Evolutionary conservation across 805 yeast genomes (phyloP), one percentile per base, ranked within the genome.

Genomic region (Zygoascus tannicola): DNA sequence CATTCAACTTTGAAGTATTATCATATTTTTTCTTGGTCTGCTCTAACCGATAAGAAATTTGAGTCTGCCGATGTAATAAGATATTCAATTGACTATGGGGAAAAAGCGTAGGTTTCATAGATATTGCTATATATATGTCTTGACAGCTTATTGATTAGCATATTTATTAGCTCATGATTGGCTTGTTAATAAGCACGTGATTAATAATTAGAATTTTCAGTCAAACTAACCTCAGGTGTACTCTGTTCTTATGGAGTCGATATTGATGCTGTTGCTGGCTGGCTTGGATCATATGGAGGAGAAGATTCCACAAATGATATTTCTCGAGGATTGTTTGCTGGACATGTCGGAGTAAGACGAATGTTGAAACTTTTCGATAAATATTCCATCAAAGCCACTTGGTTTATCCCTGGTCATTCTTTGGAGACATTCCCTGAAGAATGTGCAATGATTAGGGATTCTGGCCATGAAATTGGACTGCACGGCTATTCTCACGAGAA

Each of bases 401-500:
- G 66, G 66, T 64, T 64, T 40, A 56, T 59, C 43, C 68, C 68
- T 7, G 68, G 66, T 20, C 68, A 64, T 46, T 62, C 67, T 10
- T 51, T 64, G n/a, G 66, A 63, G 47, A 64, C 68, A 1, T 64
- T 64, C 46, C 68, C 68, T 2, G 64, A 63, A 42, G 61, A 59
- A 38, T 60, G 65, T 43, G 62, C 59, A n/a, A 47, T 54, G 56
- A 53, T 64, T 19, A 57, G 63, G 34, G 67, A 64, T 47, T 41
- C 42, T 8, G 68, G 67, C 3, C 68, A 64, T 46, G 68, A 64
- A 44, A 50, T 64, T 42, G 68, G 67, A 3, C 51, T 64, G 21
- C 68, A 64, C 47, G 68, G 68, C 3, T 63, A 64, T 43, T 62
- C 67, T 4, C 68, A 63, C 48, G 68, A 63, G 48, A 63, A 62